Base-by-base conservation (phyloP, 2,329 filamentous ascomycete genomes). In the Chaetomiaceae sp. region DNA sequence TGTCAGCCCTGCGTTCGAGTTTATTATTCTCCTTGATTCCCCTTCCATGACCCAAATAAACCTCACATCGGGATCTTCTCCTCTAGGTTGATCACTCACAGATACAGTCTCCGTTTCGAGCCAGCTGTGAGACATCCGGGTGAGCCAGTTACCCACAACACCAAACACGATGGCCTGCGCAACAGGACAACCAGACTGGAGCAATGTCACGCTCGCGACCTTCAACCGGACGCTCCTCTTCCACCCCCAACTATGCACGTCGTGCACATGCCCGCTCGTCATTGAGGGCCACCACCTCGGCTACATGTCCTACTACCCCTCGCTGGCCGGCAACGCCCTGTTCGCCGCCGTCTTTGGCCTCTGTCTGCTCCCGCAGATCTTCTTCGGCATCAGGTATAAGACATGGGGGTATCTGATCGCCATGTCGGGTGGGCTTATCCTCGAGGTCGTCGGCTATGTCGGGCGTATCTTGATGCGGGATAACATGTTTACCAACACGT, bases 401-500 rank as follows among this genome's bases (percentile, higher is more conserved):
- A 61, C 57, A 0, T 57, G 53, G 44, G 51, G 54, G 6, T 63
- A 47, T 23, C 47, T 58, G 12, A 45, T 51, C 2, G 34, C 47
- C n/a, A 72, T 79, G 69, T 59, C 72, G 1, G 38, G 42, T 6
- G 12, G 77, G 74, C n/a, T 74, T 54, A 59, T 71, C 1, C 61
- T 71, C 20, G 77, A 80, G 58, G 68, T 77, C 3, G 58, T 78
- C 29, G 77, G 77, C 12, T 79, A 80, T 55, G 64, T 68, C 3
- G 77, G 73, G 3, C 65, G 77, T 4, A 65, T 77, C 15, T 47
- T 73, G 60, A 64, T 72, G 15, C 66, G 74, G 37, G 47, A 71
- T 20, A 70, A 76, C 52, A 52, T 52, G 49, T 52, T 52, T 40
- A 46, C 42, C 2, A 31, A 48, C 17, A 17, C 45, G 3, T 53